phyloP scores from a whole-genome alignment of 805 yeast species.

The Saturnispora hagleri region DNA sequence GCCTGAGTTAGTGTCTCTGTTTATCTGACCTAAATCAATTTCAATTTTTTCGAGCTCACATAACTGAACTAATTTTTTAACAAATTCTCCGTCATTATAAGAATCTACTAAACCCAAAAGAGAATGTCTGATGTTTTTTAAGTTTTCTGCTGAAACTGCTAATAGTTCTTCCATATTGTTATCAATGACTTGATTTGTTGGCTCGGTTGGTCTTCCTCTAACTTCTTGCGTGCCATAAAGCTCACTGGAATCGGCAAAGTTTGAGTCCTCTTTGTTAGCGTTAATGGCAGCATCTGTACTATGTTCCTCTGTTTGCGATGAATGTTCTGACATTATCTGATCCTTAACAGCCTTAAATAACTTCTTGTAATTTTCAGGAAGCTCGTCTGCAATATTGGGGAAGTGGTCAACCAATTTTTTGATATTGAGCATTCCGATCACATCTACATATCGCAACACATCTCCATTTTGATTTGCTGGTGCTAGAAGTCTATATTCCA shows the following conservation, averaged over 20 bases:
- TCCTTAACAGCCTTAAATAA: constrained; percentile 16
- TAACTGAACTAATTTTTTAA: constrained; percentile 15
- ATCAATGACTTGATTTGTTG: constrained; percentile 27
- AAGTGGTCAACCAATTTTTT: constrained; percentile 28
- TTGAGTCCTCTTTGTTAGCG: neutral
- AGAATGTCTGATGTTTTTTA: constrained; percentile 71
- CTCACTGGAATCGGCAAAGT: neutral
- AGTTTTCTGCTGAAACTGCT: constrained; percentile 69
- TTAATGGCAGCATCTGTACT: neutral
- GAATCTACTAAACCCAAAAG: constrained; percentile 40
- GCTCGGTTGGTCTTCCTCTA: constrained; percentile 8
- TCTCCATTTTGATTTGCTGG: constrained; percentile 24
- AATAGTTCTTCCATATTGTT: constrained; percentile 46
- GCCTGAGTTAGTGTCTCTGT: constrained; percentile 10
- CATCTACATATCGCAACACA: constrained; percentile 35
- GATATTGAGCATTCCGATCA: constrained; percentile 37
- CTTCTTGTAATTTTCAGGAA: constrained; percentile 21
- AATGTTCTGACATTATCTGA: neutral
- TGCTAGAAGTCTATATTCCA: constrained; percentile 11
- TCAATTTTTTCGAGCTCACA: constrained; percentile 18
- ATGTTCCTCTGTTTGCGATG: neutral
- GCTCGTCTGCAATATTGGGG: constrained; percentile 18
- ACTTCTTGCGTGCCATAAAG: neutral
- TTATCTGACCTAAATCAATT: constrained; percentile 13
- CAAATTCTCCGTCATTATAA: constrained; percentile 20